These are phyloP conservation scores for Fusarium verrucosum DNA, from an alignment of 2,329 filamentous ascomycete genomes.

Conservation along the genomic window DNA sequence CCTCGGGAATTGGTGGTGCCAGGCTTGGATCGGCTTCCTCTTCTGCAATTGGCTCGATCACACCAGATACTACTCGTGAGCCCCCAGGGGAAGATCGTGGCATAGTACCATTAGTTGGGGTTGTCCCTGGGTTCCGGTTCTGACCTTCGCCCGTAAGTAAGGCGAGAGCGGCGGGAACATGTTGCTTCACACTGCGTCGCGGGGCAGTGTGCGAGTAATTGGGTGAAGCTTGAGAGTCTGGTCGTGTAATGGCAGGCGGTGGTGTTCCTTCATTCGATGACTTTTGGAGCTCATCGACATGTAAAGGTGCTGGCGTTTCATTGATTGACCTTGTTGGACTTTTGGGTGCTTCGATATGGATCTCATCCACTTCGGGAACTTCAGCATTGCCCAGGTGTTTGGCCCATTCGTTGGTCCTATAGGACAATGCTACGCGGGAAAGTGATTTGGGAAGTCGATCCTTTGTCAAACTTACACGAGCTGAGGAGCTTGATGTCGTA, in stretches of 20 bases:
- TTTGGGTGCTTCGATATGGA: slow-evolving; percentile 57
- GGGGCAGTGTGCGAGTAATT: slow-evolving; percentile 29
- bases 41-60: slow-evolving; percentile 57
- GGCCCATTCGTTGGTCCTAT: slow-evolving; percentile 95
- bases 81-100: slow-evolving; percentile 37
- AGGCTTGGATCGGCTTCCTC: slow-evolving; percentile 45
- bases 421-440: slow-evolving; percentile 81
- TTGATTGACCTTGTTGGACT: neutral
- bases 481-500: slow-evolving; percentile 54
- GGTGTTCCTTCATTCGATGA: slow-evolving; percentile 64
- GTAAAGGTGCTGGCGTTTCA: slow-evolving; percentile 69
- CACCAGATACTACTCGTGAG: slow-evolving; percentile 43
- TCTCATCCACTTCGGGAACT: slow-evolving; percentile 70
- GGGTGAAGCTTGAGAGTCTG: slow-evolving; percentile 46
- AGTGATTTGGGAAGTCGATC: slow-evolving; percentile 74
- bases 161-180: slow-evolving; percentile 38
- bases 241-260: slow-evolving; percentile 41
- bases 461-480: slow-evolving; percentile 61
- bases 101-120: slow-evolving; percentile 30
- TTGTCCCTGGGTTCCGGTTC: slow-evolving; percentile 35
- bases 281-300: slow-evolving; percentile 71
- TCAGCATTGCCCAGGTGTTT: slow-evolving; percentile 87
- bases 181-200: slow-evolving; percentile 36
- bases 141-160: slow-evolving; percentile 40
- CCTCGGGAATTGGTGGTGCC: slow-evolving; percentile 32